Percentiles rank a stretch among this genome's conserved stretches.
Evolutionary conservation across 192 early-diverging fungal species (phyloP).

Genomic region (Coemansia sp.): DNA sequence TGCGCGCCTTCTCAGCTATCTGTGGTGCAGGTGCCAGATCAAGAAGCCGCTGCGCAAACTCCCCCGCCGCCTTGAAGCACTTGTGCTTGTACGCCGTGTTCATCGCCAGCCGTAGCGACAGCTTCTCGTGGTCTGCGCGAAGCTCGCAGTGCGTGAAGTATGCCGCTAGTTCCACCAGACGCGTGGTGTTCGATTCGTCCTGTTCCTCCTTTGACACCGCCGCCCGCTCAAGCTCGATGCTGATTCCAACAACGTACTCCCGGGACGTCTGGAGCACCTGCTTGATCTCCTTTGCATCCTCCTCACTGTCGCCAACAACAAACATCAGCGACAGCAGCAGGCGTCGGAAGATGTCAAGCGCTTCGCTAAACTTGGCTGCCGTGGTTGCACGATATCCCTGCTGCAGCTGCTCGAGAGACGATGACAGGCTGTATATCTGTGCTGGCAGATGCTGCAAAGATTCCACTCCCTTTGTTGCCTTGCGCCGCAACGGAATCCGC

Average conservation of each 20-base stretch:
- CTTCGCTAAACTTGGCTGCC: conserved; percentile 78
- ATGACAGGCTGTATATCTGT: conserved; percentile 37
- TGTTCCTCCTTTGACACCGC: conserved; percentile 57
- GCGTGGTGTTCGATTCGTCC: conserved; percentile 59
- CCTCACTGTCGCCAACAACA: conserved; percentile 62
- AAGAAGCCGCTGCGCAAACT: conserved; percentile 86
- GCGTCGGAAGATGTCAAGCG: conserved; percentile 68
- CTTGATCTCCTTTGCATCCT: conserved; percentile 77
- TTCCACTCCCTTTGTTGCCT: conserved; percentile 57
- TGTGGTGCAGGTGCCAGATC: conserved; percentile 81
- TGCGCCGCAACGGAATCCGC: conserved; percentile 69
- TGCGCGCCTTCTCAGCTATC: conserved; percentile 78
- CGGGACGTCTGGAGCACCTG: conserved; percentile 79
- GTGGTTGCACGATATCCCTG: conserved; percentile 83
- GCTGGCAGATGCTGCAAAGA: conserved; percentile 36
- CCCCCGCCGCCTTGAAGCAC: conserved; percentile 83
- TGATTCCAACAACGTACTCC: conserved; percentile 90
- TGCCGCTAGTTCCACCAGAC: conserved; percentile 87
- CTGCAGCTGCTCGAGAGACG: conserved; percentile 69
- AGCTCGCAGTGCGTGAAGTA: conserved; percentile 95
- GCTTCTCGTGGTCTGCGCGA: conserved; percentile 85
- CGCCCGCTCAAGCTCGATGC: conserved; percentile 80
- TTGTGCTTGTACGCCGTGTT: conserved; percentile 75
- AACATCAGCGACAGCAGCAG: conserved; percentile 82
- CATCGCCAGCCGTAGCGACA: conserved; percentile 87